Conservation (phyloP, 176 grass and related monocot genomes). For the Tillandsia fasciculata region DNA sequence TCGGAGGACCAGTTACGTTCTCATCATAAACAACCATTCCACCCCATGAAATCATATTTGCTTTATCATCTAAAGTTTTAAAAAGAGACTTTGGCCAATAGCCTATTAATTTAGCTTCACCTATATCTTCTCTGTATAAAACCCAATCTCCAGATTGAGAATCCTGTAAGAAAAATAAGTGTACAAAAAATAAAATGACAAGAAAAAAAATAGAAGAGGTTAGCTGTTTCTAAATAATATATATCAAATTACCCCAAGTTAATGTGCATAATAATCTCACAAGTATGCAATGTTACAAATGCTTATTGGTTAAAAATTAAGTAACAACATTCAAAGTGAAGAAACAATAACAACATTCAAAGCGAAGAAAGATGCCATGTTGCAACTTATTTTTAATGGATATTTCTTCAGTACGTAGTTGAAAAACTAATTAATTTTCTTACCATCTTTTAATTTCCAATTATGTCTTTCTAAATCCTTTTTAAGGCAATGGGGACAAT, state of each 20-base stretch:
- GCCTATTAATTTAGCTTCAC: not conserved
- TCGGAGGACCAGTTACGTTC: not conserved
- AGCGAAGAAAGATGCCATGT: too few species aligned
- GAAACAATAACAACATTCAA: too few species aligned
- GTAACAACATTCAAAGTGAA: too few species aligned
- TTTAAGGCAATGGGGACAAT: too few species aligned
- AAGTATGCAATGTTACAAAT: too few species aligned
- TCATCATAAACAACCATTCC: not conserved
- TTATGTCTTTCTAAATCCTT: too few species aligned
- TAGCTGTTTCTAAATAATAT: not conserved
- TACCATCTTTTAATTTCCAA: too few species aligned
- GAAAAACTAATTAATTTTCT: too few species aligned
- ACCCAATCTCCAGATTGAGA: not conserved
- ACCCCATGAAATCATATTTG: not conserved
- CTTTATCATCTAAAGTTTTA: not conserved
- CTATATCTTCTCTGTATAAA: not conserved
- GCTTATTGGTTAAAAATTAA: too few species aligned
- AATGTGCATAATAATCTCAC: not conserved
- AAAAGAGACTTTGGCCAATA: not conserved
- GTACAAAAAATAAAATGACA: not conserved
- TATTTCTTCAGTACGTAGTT: too few species aligned
- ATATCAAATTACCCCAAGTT: not conserved
- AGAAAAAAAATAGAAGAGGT: not conserved
- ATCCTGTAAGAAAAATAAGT: not conserved
- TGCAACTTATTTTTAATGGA: too few species aligned